A percentile compares a stretch with the other conserved stretches of the same genome.
phyloP scores from a whole-genome alignment of 2,329 filamentous ascomycete species.

The Zymoseptoria crescenta region DNA sequence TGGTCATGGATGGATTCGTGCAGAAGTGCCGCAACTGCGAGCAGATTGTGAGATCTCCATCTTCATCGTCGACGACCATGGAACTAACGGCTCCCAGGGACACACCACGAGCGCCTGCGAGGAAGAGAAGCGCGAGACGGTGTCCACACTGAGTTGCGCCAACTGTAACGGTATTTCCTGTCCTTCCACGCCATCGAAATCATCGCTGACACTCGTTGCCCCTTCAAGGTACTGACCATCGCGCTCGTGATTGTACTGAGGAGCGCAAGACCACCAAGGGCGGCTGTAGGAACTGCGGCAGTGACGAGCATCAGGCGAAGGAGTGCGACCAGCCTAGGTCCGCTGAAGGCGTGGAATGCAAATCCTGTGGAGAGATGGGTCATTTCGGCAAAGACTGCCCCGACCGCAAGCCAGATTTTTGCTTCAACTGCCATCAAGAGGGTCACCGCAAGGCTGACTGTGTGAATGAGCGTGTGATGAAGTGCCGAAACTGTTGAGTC shows the following conservation, averaged over 20 bases:
- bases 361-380: conserved; percentile 29
- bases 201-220: background rate
- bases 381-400: conserved; percentile 32
- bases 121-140: conserved; percentile 35
- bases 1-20: conserved; percentile 43
- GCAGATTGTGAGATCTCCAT: conserved; percentile 17
- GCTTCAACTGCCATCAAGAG: conserved; percentile 30
- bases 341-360: conserved; percentile 26
- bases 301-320: conserved; percentile 47
- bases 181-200: background rate
- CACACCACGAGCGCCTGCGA: conserved; percentile 42
- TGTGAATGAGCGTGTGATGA: conserved; percentile 27
- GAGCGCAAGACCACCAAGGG: conserved; percentile 48
- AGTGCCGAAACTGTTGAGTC: conserved; percentile 31
- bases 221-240: conserved; percentile 39
- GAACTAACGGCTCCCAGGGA: conserved; percentile 30
- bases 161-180: conserved; percentile 39
- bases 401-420: conserved; percentile 22
- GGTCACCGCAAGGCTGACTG: conserved; percentile 29
- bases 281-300: conserved; percentile 28
- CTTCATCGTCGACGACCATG: background rate
- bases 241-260: conserved; percentile 55
- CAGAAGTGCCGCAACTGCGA: conserved; percentile 46
- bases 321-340: conserved; percentile 53
- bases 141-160: conserved; percentile 41